Evolutionary conservation across 768 basidiomycete species (phyloP).

Genomic region (Arthromyces matolae): DNA sequence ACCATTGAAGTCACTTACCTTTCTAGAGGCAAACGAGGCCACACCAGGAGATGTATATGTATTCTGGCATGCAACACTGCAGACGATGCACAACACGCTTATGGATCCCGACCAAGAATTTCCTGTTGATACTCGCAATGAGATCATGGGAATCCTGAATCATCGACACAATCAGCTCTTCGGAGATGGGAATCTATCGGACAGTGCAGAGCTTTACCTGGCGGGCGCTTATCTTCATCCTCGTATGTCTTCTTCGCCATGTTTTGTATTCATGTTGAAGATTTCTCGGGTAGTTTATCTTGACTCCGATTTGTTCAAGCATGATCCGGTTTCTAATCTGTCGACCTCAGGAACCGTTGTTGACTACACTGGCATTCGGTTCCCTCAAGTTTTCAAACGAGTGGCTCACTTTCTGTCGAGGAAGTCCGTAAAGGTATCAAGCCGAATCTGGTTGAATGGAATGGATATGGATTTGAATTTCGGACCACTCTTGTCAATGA

Average conservation of each 20-base stretch:
- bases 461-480: too few species aligned
- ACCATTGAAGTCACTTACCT: conserved; percentile 18
- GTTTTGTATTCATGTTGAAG: not conserved
- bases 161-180: conserved; percentile 20
- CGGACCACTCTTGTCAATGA: too few species aligned
- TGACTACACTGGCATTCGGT: too few species aligned
- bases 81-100: conserved; percentile 14
- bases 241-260: conserved; percentile 13
- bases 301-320: conserved; percentile 9
- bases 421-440: too few species aligned
- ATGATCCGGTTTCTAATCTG: too few species aligned
- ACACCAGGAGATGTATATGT: conserved; percentile 25
- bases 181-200: conserved; percentile 16
- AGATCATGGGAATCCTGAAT: conserved; percentile 21
- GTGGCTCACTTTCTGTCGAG: too few species aligned
- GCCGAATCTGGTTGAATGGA: too few species aligned
- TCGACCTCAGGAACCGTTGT: too few species aligned
- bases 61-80: conserved; percentile 27
- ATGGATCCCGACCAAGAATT: conserved; percentile 8
- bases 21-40: conserved; percentile 27
- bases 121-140: conserved; percentile 9
- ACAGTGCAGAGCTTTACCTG: conserved; percentile 17
- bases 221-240: conserved; percentile 24
- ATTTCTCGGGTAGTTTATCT: conserved; percentile 16
- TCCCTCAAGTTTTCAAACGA: too few species aligned